Evolutionary conservation across 225 moss, liverwort and hornwort species (phyloP), one percentile per base, ranked within the genome.

Genomic region (Pseudisothecium myosuroides): DNA sequence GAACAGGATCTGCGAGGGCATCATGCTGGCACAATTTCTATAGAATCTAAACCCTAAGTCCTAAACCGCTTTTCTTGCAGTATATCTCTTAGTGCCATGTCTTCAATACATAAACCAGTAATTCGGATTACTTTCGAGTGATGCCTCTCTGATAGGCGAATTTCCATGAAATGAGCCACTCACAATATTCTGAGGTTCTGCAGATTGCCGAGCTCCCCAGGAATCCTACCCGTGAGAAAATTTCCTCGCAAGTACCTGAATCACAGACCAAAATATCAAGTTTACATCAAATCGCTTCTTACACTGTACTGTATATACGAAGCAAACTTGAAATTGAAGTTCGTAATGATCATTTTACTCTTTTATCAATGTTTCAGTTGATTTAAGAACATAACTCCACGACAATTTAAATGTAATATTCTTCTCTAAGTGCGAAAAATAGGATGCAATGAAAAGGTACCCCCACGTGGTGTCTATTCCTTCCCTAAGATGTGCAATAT

Each of bases 221-320:
- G 97, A 86, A 97, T 96, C 61, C 36, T 91, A 56, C 95, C 95
- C 54, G 89, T 96, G 50, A 97, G 94, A 86, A 86, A 92, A 89
- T 97, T 97, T 27, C 92, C 95, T 83, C 89, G 90, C 80, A 97
- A 91, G 92, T 97, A 97, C 89, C 96, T 97, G 92, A 83, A 92
- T 76, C 58, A 80, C 39, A 91, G 58, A 75, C 78, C 82, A 82
- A 86, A 76, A 50, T 56, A 32, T 87, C 41, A 82, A 74, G 62
- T 34, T 86, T 11, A 58, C 28, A 64, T 27, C 36, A 11, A 43
- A 78, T 58, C 45, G 63, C 27, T 50, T 60, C 61, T 65, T 79
- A 65, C 27, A 32, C 45, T 78, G 43, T 27, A 37, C 50, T 79
- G 34, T 14, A 22, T 36, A 41, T 55, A 28, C 19, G 43, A 83